Conservation (phyloP, 768 basidiomycete genomes). For the Leccinum incarnatum region DNA sequence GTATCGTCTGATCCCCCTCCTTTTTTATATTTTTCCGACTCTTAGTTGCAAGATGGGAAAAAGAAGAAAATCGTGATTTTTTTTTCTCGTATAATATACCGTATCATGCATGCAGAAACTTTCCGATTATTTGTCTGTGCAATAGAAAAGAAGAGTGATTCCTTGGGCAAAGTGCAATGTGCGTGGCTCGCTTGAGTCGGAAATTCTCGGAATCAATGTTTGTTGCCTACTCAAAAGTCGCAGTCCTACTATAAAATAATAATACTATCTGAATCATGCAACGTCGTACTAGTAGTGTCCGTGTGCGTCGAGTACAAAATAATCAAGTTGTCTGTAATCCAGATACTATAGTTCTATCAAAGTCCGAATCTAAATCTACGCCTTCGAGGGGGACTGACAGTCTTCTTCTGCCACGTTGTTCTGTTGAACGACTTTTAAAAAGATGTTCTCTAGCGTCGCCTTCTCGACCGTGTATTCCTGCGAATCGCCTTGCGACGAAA, state of each 20-base stretch:
- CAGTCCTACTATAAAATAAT: too few relatives aligned
- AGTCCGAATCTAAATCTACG: slow-evolving; percentile 8
- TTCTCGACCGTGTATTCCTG: slow-evolving; percentile 70
- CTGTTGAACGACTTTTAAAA: slow-evolving; percentile 65
- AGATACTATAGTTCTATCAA: background rate
- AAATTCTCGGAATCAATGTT: too few relatives aligned
- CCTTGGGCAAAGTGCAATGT: slow-evolving; percentile 15
- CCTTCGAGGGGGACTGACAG: background rate
- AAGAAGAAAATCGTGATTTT: slow-evolving; percentile 4
- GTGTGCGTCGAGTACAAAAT: too few relatives aligned
- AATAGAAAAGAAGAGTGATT: background rate
- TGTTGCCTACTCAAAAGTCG: too few relatives aligned
- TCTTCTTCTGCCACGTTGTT: slow-evolving; percentile 56
- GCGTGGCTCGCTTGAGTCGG: too few relatives aligned
- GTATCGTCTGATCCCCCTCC: slow-evolving; percentile 4
- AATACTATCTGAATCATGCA: too few relatives aligned
- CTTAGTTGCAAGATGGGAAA: slow-evolving; percentile 1
- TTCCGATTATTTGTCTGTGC: background rate
- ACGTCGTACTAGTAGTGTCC: too few relatives aligned
- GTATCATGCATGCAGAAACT: background rate
- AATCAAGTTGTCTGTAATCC: background rate
- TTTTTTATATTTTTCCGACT: slow-evolving; percentile 1
- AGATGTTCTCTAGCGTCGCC: slow-evolving; percentile 68
- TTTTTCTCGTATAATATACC: slow-evolving; percentile 3
- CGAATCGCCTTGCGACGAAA: slow-evolving; percentile 52